These are phyloP conservation scores for Pichia sp. DNA, from an alignment of 1,139 yeast species.

Conservation along the genomic window DNA sequence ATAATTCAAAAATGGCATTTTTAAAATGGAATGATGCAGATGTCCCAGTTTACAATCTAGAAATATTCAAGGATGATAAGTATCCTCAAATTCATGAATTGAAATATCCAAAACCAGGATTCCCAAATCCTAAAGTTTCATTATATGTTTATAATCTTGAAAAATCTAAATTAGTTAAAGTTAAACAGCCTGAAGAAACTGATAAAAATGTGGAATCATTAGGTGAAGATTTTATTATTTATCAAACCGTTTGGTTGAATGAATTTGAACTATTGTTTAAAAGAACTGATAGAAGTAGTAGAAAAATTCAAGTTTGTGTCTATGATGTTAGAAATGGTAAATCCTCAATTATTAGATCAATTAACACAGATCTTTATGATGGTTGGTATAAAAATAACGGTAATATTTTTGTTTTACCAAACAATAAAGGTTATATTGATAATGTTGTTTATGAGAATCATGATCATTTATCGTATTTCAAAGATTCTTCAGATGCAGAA, in stretches of 20 bases:
- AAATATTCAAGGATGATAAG: constrained; percentile 47
- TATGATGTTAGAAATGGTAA: constrained; percentile 30
- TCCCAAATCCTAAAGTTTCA: constrained; percentile 55
- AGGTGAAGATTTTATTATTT: constrained; percentile 52
- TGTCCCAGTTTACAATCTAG: constrained; percentile 61
- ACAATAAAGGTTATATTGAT: constrained; percentile 63
- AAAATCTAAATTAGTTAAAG: constrained; percentile 7
- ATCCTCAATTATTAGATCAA: constrained; percentile 38
- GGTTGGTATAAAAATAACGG: constrained; percentile 52
- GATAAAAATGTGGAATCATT: constrained; percentile 17
- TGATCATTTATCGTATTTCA: constrained; percentile 66
- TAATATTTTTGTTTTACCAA: constrained; percentile 30
- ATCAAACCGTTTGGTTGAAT: constrained; percentile 70
- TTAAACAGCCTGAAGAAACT: constrained; percentile 25
- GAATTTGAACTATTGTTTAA: constrained; percentile 50
- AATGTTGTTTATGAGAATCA: constrained; percentile 57
- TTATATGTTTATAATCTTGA: constrained; percentile 42
- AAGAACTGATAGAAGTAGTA: constrained; percentile 68
- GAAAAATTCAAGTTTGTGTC: constrained; percentile 48
- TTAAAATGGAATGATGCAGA: constrained; percentile 63
- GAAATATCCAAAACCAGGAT: constrained; percentile 91
- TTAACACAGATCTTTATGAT: constrained; percentile 41
- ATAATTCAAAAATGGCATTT: constrained; percentile 58
- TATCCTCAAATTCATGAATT: constrained; percentile 53
- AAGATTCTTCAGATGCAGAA: constrained; percentile 31